Conservation (phyloP, 306 rosid genomes). For the Quercus rubra region DNA sequence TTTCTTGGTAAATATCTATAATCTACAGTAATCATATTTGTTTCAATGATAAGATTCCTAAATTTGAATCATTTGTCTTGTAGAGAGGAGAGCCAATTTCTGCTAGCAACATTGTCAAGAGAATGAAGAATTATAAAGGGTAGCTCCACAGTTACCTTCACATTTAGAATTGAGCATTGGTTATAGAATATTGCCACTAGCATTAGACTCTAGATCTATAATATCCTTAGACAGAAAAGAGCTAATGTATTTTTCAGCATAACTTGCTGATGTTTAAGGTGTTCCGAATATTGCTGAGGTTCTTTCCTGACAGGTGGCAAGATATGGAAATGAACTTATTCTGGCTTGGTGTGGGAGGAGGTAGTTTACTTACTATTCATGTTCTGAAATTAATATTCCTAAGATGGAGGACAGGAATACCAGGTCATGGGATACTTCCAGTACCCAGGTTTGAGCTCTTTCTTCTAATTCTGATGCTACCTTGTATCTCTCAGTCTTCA, state of each 20-base stretch:
- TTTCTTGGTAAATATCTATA: slow-evolving; percentile 54
- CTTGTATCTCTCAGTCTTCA: slow-evolving; percentile 66
- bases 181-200: background rate
- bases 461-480: slow-evolving; percentile 61
- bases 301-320: slow-evolving; percentile 52
- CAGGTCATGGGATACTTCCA: slow-evolving; percentile 47
- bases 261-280: background rate
- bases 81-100: slow-evolving; percentile 74
- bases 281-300: background rate
- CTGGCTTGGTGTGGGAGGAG: slow-evolving; percentile 63
- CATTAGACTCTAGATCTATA: background rate
- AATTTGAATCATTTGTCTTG: slow-evolving; percentile 27
- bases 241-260: background rate
- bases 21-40: background rate
- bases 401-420: slow-evolving; percentile 46
- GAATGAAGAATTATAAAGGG: slow-evolving; percentile 53
- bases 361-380: slow-evolving; percentile 43
- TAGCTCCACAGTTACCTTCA: slow-evolving; percentile 21
- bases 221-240: background rate
- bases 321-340: slow-evolving; percentile 66
- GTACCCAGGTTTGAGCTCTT: slow-evolving; percentile 62
- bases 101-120: slow-evolving; percentile 40
- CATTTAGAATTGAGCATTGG: background rate
- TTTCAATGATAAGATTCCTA: slow-evolving; percentile 4
- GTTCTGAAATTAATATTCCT: slow-evolving; percentile 37